phyloP scores from a whole-genome alignment of 2,329 filamentous ascomycete species.

The Coniochaeta pulveracea region DNA sequence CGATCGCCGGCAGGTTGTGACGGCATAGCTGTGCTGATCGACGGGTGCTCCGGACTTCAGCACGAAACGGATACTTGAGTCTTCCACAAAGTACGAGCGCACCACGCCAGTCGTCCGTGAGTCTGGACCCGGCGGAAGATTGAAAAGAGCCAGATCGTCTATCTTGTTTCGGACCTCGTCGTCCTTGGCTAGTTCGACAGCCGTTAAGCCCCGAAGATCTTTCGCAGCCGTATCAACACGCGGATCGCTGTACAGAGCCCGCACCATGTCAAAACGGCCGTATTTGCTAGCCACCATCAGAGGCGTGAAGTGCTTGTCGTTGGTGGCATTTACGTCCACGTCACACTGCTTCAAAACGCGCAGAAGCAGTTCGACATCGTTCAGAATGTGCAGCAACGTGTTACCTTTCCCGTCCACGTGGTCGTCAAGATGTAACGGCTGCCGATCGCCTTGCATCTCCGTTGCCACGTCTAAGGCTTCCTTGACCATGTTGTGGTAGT shows the following conservation, averaged over 20 bases:
- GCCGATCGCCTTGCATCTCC: conserved; percentile 61
- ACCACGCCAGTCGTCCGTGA: conserved; percentile 86
- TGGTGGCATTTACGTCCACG: conserved; percentile 89
- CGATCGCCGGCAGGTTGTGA: conserved; percentile 86
- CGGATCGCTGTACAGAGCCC: conserved; percentile 75
- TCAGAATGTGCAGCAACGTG: conserved; percentile 89
- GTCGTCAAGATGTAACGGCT: conserved; percentile 79
- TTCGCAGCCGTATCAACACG: conserved; percentile 76
- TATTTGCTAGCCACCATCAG: conserved; percentile 99
- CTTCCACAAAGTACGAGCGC: conserved; percentile 92
- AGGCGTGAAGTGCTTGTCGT: conserved; percentile 89
- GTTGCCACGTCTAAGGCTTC: conserved; percentile 67
- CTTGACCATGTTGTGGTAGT: conserved; percentile 82
- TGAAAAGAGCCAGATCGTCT: conserved; percentile 82
- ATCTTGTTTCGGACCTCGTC: conserved; percentile 95
- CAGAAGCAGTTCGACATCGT: conserved; percentile 66
- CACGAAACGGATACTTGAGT: conserved; percentile 84
- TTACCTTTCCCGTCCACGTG: conserved; percentile 91
- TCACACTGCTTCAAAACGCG: conserved; percentile 76
- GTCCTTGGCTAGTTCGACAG: conserved; percentile 93
- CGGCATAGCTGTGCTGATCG: conserved; percentile 72
- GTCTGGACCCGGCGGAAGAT: conserved; percentile 58
- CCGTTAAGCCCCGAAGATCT: conserved; percentile 80
- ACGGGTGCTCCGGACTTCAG: conserved; percentile 87
- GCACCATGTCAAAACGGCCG: conserved; percentile 85